Base-by-base conservation (phyloP, 2,329 filamentous ascomycete genomes). In the Diaporthe aspalathi region DNA sequence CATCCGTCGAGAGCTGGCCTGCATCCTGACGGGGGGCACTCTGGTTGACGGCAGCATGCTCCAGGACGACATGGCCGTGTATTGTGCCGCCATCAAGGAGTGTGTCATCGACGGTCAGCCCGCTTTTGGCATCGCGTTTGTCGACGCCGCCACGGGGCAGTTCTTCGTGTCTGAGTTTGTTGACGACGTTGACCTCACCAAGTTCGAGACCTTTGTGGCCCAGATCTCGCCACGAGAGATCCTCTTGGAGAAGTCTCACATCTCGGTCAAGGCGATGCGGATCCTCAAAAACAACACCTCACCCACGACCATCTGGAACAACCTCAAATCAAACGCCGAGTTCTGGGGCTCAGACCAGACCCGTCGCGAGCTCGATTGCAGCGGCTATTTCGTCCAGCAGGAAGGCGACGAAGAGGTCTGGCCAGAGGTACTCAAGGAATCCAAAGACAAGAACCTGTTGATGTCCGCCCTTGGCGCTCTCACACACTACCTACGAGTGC, bases 11-110 rank as follows among this genome's bases (percentile, higher is more conserved):
- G 94, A 99, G 81, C 86, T 99, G 45, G 92, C 95, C 1, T 96
- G 94, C 76, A 94, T 99, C 16, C 86, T 99, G 35, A 99, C 96
- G 0, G 91, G 92, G 8, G 96, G 96, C 40, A 99, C 96, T 0
- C 88, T 99, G 1, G 95, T 99, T 5, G 96, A 99, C 73, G 95
- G 94, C 20, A 91, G 93, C 75, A 99, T 99, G 96, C 89, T 99
- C 50, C 95, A 98, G 80, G 94, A 97, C 78, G 96, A 99, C 80
- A 97, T 97, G 92, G 94, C 96, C 1, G 97, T 94, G 0, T 98
- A 94, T 81, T 99, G 96, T 79, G 94, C 96, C 67, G 93, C 96
- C 1, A 96, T 99, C 83, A 99, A 99, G 80, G 93, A 95, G 79
- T 89, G 89, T 0, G 85, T 93, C 14, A 84, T 90, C 1, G 90